Evolutionary conservation across 202 grass and related monocot species (phyloP).

Genomic region (Cymbopogon flexuosus): DNA sequence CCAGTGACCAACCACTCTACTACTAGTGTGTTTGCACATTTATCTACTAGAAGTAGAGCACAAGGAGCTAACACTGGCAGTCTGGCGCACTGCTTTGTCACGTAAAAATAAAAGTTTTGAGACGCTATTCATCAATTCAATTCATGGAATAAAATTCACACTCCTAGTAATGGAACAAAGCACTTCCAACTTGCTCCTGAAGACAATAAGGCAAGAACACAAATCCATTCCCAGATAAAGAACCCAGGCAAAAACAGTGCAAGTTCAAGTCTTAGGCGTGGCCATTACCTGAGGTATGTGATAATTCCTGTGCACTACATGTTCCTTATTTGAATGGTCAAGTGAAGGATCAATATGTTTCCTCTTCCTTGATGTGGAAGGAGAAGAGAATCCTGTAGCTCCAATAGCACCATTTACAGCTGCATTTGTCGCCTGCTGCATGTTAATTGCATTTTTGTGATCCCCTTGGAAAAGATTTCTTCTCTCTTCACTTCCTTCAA

Average conservation of each 20-base stretch:
- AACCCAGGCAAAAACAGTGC: neutral
- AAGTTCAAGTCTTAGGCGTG: slow-evolving; percentile 20
- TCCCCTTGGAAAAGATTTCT: slow-evolving; percentile 59
- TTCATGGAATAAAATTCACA: slow-evolving; percentile 16
- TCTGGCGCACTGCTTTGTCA: neutral
- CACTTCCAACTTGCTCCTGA: slow-evolving; percentile 11
- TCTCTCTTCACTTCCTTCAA: slow-evolving; percentile 84
- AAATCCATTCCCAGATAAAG: slow-evolving; percentile 12
- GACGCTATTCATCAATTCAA: neutral
- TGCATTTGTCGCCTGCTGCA: slow-evolving; percentile 82
- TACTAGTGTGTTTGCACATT: neutral
- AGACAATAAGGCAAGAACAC: slow-evolving; percentile 26
- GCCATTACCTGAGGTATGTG: slow-evolving; percentile 56
- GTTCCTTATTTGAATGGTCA: slow-evolving; percentile 47
- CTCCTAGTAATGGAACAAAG: neutral
- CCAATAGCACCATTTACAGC: slow-evolving; percentile 81
- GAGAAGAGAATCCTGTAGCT: slow-evolving; percentile 56
- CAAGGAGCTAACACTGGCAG: neutral
- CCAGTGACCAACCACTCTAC: neutral
- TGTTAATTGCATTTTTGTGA: slow-evolving; percentile 56
- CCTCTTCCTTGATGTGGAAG: slow-evolving; percentile 68
- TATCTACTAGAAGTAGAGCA: neutral
- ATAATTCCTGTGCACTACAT: slow-evolving; percentile 37
- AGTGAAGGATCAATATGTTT: slow-evolving; percentile 62
- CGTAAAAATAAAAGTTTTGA: neutral